phyloP scores from a whole-genome alignment of 177 flowering plant species.

The Vitis hybrid region DNA sequence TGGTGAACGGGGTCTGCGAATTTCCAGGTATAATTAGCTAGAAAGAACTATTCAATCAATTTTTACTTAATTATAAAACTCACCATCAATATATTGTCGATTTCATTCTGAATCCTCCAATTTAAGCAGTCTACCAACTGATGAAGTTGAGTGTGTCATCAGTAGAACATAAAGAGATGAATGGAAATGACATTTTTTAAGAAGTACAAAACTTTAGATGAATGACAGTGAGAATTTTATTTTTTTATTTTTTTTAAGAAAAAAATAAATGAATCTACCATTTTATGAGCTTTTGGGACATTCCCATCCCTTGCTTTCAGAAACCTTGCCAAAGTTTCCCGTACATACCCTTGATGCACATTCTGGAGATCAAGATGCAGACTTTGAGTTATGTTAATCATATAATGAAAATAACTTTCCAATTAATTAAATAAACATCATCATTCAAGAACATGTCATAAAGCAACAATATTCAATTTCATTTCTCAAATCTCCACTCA shows the following conservation, averaged over 20 bases:
- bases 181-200: not conserved
- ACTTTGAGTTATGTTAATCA: not conserved
- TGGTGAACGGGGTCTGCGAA: not conserved
- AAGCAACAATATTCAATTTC: too few species aligned
- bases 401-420: not conserved
- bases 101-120: conserved; percentile 86
- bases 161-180: conserved; percentile 2
- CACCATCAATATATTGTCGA: conserved; percentile 76
- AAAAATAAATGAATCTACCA: conserved; percentile 45
- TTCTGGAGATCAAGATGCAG: conserved; percentile 40
- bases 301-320: conserved; percentile 71
- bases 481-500: too few species aligned
- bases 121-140: conserved; percentile 81
- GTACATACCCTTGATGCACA: conserved; percentile 53
- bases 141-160: conserved; percentile 8
- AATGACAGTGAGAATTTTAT: not conserved
- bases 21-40: not conserved
- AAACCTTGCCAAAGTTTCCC: conserved; percentile 48
- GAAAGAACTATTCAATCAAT: not conserved
- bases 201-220: not conserved
- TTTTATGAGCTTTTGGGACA: conserved; percentile 69
- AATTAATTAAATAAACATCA: too few species aligned
- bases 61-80: conserved; percentile 25
- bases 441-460: too few species aligned
- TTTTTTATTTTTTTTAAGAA: not conserved